These are phyloP conservation scores for Candida palmyrensis DNA, from an alignment of 805 yeast genomes.

Conservation along the genomic window DNA sequence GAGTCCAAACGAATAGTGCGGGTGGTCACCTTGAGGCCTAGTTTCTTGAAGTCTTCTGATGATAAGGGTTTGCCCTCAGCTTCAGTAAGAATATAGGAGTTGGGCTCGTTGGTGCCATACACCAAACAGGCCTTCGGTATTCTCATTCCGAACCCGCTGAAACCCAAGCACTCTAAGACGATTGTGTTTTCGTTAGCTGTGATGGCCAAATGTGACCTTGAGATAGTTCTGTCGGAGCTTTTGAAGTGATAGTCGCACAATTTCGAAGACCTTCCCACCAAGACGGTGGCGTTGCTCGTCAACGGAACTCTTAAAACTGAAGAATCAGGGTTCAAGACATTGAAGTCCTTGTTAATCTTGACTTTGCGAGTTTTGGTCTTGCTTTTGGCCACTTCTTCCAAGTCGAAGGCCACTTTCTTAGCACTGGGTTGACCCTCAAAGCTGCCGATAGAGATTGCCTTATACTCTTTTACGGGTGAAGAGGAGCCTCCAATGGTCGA, in stretches of 20 bases:
- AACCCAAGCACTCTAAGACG: slow-evolving; percentile 67
- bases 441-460: slow-evolving; percentile 1
- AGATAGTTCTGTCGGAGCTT: slow-evolving; percentile 49
- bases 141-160: slow-evolving; percentile 70
- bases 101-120: slow-evolving; percentile 14
- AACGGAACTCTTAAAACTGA: slow-evolving; percentile 35
- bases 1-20: slow-evolving; percentile 38
- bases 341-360: slow-evolving; percentile 27
- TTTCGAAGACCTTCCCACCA: slow-evolving; percentile 66
- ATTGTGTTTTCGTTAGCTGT: slow-evolving; percentile 41
- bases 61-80: slow-evolving; percentile 5
- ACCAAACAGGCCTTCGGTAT: slow-evolving; percentile 49
- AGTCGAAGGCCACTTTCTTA: slow-evolving; percentile 10
- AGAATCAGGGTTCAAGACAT: slow-evolving; percentile 29
- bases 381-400: not conserved
- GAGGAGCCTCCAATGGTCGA: slow-evolving; percentile 38
- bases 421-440: too few species aligned
- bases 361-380: slow-evolving; percentile 6
- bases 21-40: slow-evolving; percentile 10
- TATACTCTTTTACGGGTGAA: slow-evolving; percentile 24
- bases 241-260: slow-evolving; percentile 48
- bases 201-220: slow-evolving; percentile 60
- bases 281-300: slow-evolving; percentile 28
- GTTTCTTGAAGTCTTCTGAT: slow-evolving; percentile 8
- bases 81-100: slow-evolving; percentile 16